These are phyloP conservation scores for Fusarium staphyleae DNA, from an alignment of 2,329 filamentous ascomycete genomes.

Conservation along the genomic window DNA sequence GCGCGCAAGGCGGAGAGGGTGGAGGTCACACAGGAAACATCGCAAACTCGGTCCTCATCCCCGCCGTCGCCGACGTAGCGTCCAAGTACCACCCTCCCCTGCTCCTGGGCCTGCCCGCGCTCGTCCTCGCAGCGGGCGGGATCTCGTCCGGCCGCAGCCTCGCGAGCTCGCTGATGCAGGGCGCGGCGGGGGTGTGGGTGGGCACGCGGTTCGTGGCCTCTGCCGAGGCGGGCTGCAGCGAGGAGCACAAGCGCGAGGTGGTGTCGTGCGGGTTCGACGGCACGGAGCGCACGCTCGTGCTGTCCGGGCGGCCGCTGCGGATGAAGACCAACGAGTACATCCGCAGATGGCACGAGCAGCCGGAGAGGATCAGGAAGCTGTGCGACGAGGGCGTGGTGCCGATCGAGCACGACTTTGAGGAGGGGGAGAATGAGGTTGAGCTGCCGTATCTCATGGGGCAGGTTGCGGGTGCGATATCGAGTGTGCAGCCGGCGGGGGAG, in stretches of 20 bases:
- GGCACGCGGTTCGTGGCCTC: constrained; percentile 90
- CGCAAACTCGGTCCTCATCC: constrained; percentile 84
- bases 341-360: constrained; percentile 77
- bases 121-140: constrained; percentile 90
- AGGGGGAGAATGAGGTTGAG: constrained; percentile 78
- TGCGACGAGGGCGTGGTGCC: constrained; percentile 81
- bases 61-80: constrained; percentile 86
- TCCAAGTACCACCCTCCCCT: constrained; percentile 71
- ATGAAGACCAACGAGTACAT: constrained; percentile 87
- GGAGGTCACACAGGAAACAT: constrained; percentile 93
- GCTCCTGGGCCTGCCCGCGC: constrained; percentile 72
- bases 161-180: constrained; percentile 84
- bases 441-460: constrained; percentile 93
- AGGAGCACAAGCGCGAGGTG: constrained; percentile 84
- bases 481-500: constrained; percentile 79
- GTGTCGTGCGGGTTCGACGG: constrained; percentile 80
- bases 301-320: constrained; percentile 82
- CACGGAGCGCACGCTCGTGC: constrained; percentile 81
- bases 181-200: constrained; percentile 90
- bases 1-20: constrained; percentile 91
- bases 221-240: constrained; percentile 79
- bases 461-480: constrained; percentile 79
- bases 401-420: constrained; percentile 81
- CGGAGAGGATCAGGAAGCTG: constrained; percentile 76
- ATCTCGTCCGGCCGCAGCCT: constrained; percentile 83